These are phyloP conservation scores for Camellia granthamiana DNA, from an alignment of 148 eudicot genomes.

Conservation along the genomic window DNA sequence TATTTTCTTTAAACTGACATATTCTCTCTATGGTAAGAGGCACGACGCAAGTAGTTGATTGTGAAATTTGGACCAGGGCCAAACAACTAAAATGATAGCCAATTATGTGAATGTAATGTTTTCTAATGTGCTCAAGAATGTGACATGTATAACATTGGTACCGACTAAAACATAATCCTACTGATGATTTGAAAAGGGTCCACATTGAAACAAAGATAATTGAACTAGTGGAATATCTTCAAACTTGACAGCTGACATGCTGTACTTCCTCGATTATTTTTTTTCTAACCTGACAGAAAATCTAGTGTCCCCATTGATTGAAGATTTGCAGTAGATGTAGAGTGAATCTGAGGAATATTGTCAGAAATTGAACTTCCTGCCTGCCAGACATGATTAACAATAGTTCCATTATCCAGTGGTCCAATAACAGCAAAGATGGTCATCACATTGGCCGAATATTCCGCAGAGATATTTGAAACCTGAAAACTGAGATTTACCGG, in stretches of 20 bases:
- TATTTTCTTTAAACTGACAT: not conserved
- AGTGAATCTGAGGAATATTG: constrained; percentile 46
- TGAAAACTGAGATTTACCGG: constrained; percentile 41
- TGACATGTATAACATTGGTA: not conserved
- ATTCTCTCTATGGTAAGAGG: not conserved
- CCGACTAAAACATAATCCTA: not conserved
- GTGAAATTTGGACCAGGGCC: not conserved
- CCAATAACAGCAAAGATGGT: constrained; percentile 47
- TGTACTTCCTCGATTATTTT: not conserved
- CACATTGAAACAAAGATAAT: not conserved
- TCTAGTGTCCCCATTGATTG: constrained; percentile 35
- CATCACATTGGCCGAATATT: constrained; percentile 41
- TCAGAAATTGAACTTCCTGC: constrained; percentile 42
- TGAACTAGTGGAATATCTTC: not conserved
- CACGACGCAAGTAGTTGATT: not conserved
- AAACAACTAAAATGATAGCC: not conserved
- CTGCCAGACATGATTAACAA: constrained; percentile 49
- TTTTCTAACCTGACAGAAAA: constrained; percentile 29
- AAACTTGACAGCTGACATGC: not conserved
- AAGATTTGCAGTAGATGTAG: constrained; percentile 24
- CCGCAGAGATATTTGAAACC: constrained; percentile 49
- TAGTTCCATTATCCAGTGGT: constrained; percentile 35
- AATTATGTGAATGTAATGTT: not conserved
- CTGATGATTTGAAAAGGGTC: not conserved
- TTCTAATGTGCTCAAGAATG: not conserved